These are phyloP conservation scores for Backusella macrospora DNA, from an alignment of 192 early-diverging fungal species.

Conservation along the genomic window DNA sequence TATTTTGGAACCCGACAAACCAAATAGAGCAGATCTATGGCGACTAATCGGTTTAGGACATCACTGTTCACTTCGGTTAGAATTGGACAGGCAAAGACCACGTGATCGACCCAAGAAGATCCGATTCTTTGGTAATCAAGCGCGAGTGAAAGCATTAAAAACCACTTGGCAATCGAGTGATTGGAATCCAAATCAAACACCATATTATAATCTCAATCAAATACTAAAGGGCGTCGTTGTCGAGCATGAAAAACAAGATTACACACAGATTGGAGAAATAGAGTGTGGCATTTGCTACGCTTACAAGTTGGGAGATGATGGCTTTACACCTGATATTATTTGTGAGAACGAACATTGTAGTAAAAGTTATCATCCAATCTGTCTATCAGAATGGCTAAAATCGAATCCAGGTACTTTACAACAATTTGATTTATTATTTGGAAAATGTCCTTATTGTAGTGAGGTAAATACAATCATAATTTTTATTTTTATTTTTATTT, in stretches of 20 bases:
- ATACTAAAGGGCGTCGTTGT: background rate
- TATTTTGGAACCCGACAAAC: constrained; percentile 22
- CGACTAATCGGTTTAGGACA: constrained; percentile 23
- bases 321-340: constrained; percentile 11
- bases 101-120: background rate
- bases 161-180: constrained; percentile 5
- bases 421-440: constrained; percentile 34
- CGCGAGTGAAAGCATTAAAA: background rate
- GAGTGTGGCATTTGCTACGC: constrained; percentile 40
- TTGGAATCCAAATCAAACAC: background rate
- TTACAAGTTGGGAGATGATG: constrained; percentile 20
- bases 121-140: constrained; percentile 24
- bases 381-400: constrained; percentile 32
- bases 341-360: constrained; percentile 24
- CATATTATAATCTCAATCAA: background rate
- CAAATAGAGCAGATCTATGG: constrained; percentile 13
- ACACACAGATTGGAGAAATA: constrained; percentile 6
- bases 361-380: constrained; percentile 22
- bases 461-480: constrained; percentile 17
- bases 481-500: background rate
- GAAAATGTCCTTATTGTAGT: constrained; percentile 31
- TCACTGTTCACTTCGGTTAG: constrained; percentile 28
- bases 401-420: constrained; percentile 22
- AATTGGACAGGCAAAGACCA: constrained; percentile 4
- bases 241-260: constrained; percentile 1